Evolutionary conservation across 139 green algal species (phyloP), one percentile per base, ranked within the genome.

Genomic region (Auxenochlorella pyrenoidosa): DNA sequence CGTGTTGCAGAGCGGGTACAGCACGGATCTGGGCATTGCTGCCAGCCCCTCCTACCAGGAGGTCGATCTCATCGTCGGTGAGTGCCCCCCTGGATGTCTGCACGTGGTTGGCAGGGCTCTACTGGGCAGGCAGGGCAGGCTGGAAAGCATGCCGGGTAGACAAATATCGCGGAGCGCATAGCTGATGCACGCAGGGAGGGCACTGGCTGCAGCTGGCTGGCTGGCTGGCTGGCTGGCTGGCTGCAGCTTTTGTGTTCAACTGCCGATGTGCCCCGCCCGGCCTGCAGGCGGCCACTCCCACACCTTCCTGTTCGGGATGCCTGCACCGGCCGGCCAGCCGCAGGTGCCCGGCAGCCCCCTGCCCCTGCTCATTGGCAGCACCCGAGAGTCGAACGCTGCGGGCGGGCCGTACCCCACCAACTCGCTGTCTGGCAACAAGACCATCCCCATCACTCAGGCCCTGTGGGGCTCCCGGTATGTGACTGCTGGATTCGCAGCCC

Each of bases 371-470:
- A 76, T 70, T 58, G 19, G 60, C 32, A 65, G 8, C 79, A 79
- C 76, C 66, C 41, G 54, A 5, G 88, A 79, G 51, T 66, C 19
- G 18, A n/a, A 60, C 30, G 10, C 30, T 18, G 30, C 70, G 5
- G 30, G 80, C n/a, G 71, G 58, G 28, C 80, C 79, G 15, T 93
- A 91, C 82, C 90, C 90, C 26, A 58, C 72, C n/a, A 34, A 82
- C 15, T 44, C 63, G n/a, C 32, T 43, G 10, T 88, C 51, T 81
- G 85, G 84, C 43, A 71, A 71, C 73, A 65, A 65, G 28, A 43
- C n/a, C 28, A 63, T 93, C 32, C 90, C 90, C n/a, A 75, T 92
- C 26, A 65, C 87, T 8, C 85, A 90, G 60, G 90, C 82, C 5
- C 38, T 54, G 65, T 79, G 75, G 73, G 66, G 70, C 21, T n/a